phyloP scores from a whole-genome alignment of 2,329 filamentous ascomycete species.

The Phyllosticta citriasiana region DNA sequence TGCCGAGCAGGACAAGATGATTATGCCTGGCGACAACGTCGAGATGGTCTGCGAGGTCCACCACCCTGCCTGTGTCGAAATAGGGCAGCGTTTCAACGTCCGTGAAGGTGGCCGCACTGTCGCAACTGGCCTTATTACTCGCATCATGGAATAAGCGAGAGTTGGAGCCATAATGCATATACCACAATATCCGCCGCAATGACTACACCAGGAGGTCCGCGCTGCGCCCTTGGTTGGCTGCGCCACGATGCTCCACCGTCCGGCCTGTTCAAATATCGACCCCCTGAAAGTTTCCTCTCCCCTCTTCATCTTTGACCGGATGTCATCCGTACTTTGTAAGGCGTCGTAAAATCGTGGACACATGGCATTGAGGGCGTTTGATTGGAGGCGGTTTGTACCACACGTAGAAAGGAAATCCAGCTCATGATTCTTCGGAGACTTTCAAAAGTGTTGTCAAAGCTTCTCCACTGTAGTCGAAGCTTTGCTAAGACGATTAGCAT shows the following conservation, averaged over 20 bases:
- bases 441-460: background rate
- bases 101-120: conserved; percentile 75
- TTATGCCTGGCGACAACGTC: conserved; percentile 98
- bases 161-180: background rate
- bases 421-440: background rate
- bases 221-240: background rate
- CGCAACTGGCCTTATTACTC: conserved; percentile 30
- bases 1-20: conserved; percentile 65
- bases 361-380: conserved; percentile 9
- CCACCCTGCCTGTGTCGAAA: conserved; percentile 77
- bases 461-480: background rate
- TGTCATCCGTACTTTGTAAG: conserved; percentile 1
- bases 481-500: background rate
- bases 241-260: conserved; percentile 1
- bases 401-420: conserved; percentile 1
- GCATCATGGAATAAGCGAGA: conserved; percentile 23
- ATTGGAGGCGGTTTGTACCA: conserved; percentile 1
- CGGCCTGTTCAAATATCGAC: conserved; percentile 2
- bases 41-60: conserved; percentile 90
- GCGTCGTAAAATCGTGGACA: conserved; percentile 9
- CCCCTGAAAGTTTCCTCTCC: background rate
- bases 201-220: background rate
- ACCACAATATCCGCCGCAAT: conserved; percentile 1
- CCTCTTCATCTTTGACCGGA: conserved; percentile 6
- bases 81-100: conserved; percentile 94